phyloP scores from a whole-genome alignment of 768 basidiomycete genomes.

The Auricularia heimuer region DNA sequence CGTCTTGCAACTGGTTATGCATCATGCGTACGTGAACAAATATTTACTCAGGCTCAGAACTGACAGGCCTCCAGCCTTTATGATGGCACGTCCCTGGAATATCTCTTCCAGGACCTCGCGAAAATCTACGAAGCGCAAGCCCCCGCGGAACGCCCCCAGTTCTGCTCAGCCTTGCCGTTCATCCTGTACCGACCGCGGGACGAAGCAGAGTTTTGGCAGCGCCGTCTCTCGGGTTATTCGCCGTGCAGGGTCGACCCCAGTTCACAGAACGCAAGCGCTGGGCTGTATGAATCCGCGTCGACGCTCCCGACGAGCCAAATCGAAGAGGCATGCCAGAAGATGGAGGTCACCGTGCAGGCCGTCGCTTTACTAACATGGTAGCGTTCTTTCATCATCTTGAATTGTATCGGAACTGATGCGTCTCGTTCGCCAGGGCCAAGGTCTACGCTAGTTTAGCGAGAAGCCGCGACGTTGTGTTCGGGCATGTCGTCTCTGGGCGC shows the following conservation, averaged over 20 bases:
- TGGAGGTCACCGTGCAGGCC: background rate
- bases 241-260: background rate
- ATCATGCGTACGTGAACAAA: background rate
- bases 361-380: background rate
- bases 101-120: background rate
- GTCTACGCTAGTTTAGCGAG: slow-evolving; percentile 15
- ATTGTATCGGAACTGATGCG: background rate
- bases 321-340: background rate
- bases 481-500: slow-evolving; percentile 37
- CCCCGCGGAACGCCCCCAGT: background rate
- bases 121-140: background rate
- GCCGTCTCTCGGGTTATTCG: background rate
- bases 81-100: background rate
- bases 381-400: background rate
- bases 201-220: background rate
- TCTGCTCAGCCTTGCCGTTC: background rate
- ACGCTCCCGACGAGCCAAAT: background rate
- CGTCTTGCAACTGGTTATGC: background rate
- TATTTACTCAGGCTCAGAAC: background rate
- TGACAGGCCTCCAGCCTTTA: background rate
- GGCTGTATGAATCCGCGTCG: background rate
- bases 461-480: slow-evolving; percentile 33
- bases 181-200: background rate
- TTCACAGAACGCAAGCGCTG: background rate
- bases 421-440: slow-evolving; percentile 11